Conservation (phyloP, 108 stramenopile genomes). For the Schizochytrium sp. region DNA sequence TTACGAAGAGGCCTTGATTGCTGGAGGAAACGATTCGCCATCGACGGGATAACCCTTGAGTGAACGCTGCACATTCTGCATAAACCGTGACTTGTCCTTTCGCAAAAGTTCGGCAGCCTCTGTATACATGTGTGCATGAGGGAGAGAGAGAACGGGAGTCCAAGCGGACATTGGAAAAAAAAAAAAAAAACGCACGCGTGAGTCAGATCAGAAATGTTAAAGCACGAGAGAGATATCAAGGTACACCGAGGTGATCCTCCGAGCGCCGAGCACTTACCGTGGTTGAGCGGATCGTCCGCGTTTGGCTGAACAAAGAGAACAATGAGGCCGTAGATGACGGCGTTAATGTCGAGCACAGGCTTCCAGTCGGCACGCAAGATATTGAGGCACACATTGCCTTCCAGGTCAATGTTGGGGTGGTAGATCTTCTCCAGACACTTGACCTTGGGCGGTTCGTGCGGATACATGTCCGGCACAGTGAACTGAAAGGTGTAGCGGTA, state of each 20-base stretch:
- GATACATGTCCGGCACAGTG: conserved; percentile 86
- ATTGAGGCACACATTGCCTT: conserved; percentile 97
- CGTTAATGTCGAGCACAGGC: conserved; percentile 95
- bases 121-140: neutral
- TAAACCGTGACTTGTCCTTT: conserved; percentile 75
- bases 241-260: neutral
- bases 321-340: conserved; percentile 96
- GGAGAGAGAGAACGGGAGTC: no score
- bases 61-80: conserved; percentile 69
- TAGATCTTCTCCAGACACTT: conserved; percentile 71
- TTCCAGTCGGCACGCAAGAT: conserved; percentile 99
- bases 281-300: conserved; percentile 97
- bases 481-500: conserved; percentile 90
- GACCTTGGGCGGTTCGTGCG: conserved; percentile 97
- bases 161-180: no score
- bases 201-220: no score
- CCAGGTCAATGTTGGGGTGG: conserved; percentile 95
- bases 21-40: neutral
- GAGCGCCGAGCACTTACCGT: conserved; percentile 18
- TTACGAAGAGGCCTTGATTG: neutral
- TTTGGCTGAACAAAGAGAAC: conserved; percentile 98
- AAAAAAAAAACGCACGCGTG: no score
- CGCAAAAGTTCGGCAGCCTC: conserved; percentile 92
- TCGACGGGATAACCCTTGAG: conserved; percentile 37
- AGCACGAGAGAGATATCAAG: neutral